These are phyloP conservation scores for Cladosporium sphaerospermum DNA, from an alignment of 2,329 filamentous ascomycete species.

Conservation along the genomic window DNA sequence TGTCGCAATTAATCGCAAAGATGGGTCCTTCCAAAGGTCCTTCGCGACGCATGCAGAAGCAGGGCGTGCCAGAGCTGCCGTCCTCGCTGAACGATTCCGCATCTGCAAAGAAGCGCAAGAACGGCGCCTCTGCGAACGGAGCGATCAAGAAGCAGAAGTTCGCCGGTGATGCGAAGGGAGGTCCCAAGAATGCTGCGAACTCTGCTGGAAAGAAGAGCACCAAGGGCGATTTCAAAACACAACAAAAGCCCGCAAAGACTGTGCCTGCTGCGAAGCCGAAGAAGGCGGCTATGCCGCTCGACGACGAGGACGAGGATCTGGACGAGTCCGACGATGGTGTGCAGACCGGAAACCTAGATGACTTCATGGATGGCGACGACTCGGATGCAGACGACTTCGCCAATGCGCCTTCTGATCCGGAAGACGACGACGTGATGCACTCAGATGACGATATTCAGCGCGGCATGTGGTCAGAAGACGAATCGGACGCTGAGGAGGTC, in stretches of 20 bases:
- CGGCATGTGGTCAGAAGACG: constrained; percentile 88
- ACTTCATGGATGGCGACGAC: constrained; percentile 27
- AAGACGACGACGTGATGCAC: constrained; percentile 48
- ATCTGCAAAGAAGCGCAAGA: constrained; percentile 82
- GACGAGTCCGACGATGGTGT: constrained; percentile 44
- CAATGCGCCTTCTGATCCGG: constrained; percentile 33
- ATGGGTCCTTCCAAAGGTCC: constrained; percentile 5
- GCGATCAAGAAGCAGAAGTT: constrained; percentile 62
- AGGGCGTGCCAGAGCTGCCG: constrained; percentile 60
- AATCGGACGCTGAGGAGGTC: constrained; percentile 80
- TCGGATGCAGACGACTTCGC: constrained; percentile 28
- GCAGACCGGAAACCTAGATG: constrained; percentile 22
- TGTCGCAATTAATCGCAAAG: constrained; percentile 5
- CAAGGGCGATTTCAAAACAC: constrained; percentile 28
- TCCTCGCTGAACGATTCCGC: constrained; percentile 69
- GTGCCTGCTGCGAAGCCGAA: constrained; percentile 28
- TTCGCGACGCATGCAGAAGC: constrained; percentile 83
- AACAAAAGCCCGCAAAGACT: constrained; percentile 21
- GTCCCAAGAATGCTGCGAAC: constrained; percentile 19
- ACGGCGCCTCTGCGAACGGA: constrained; percentile 50
- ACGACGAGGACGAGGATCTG: constrained; percentile 33
- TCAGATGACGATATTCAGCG: constrained; percentile 58
- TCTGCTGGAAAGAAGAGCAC: constrained; percentile 25
- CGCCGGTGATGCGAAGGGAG: constrained; percentile 37
- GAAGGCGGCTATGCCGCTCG: constrained; percentile 20